Conservation (phyloP, 305 asterid genomes). For the Andrographis paniculata region DNA sequence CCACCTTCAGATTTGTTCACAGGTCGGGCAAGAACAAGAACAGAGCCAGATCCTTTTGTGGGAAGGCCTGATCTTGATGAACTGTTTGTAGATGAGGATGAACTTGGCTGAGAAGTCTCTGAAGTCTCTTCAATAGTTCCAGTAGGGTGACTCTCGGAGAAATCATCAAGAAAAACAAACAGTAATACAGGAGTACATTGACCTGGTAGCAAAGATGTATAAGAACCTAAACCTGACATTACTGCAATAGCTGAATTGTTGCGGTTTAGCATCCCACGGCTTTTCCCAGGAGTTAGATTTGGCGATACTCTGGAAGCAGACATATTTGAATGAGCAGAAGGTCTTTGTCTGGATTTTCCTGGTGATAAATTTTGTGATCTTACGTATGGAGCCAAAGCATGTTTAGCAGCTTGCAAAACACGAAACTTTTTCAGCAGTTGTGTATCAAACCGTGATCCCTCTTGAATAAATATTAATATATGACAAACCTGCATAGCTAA, state of each 20-base stretch:
- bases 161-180: slow-evolving; percentile 83
- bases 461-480: slow-evolving; percentile 64
- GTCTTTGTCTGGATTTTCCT: slow-evolving; percentile 33
- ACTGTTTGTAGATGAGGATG: slow-evolving; percentile 36
- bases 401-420: slow-evolving; percentile 81
- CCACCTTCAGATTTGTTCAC: slow-evolving; percentile 65
- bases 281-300: slow-evolving; percentile 60
- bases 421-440: slow-evolving; percentile 64
- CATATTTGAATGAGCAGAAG: slow-evolving; percentile 44
- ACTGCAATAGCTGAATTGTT: slow-evolving; percentile 44
- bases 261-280: slow-evolving; percentile 54
- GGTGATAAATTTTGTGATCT: slow-evolving; percentile 48
- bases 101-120: slow-evolving; percentile 38
- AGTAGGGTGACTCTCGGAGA: slow-evolving; percentile 44
- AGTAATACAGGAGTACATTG: slow-evolving; percentile 83
- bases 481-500: slow-evolving; percentile 97
- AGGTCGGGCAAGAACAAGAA: slow-evolving; percentile 77
- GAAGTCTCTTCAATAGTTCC: slow-evolving; percentile 45
- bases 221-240: slow-evolving; percentile 79
- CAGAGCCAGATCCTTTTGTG: slow-evolving; percentile 58
- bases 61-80: slow-evolving; percentile 44
- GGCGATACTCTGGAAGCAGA: slow-evolving; percentile 37
- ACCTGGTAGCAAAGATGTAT: slow-evolving; percentile 77
- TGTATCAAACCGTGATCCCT: slow-evolving; percentile 82
- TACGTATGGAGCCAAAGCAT: slow-evolving; percentile 49